Conservation (phyloP, 352 stramenopile genomes). For the Aphanomyces euteiches region DNA sequence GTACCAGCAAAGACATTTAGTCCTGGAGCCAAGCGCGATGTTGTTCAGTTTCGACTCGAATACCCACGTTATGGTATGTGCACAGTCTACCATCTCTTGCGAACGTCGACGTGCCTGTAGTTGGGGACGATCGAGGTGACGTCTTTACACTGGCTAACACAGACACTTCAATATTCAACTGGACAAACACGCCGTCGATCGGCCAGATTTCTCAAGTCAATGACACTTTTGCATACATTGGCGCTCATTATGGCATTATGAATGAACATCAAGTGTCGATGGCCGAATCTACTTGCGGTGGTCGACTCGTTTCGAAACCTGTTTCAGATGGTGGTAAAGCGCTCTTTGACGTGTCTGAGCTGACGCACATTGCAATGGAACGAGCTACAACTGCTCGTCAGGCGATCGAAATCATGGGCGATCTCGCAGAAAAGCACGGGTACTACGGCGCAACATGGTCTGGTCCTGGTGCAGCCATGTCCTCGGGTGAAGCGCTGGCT, state of each 20-base stretch:
- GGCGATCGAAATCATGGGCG: constrained; percentile 89
- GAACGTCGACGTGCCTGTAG: constrained; percentile 33
- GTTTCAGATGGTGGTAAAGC: constrained; percentile 70
- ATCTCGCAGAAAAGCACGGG: constrained; percentile 87
- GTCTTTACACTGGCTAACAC: constrained; percentile 62
- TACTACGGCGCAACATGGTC: constrained; percentile 92
- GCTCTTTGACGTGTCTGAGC: constrained; percentile 83
- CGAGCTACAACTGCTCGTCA: constrained; percentile 72
- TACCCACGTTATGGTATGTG: constrained; percentile 77
- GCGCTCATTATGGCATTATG: constrained; percentile 77
- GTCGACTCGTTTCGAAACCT: constrained; percentile 58
- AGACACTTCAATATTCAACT: constrained; percentile 69
- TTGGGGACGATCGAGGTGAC: constrained; percentile 54
- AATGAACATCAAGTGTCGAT: constrained; percentile 84
- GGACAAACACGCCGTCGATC: constrained; percentile 55
- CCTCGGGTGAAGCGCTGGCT: constrained; percentile 87
- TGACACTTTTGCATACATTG: constrained; percentile 72
- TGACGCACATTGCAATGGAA: constrained; percentile 87
- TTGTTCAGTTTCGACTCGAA: constrained; percentile 55
- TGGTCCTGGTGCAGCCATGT: constrained; percentile 48
- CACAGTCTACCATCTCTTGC: background rate
- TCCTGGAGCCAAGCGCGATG: constrained; percentile 46
- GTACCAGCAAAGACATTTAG: constrained; percentile 57
- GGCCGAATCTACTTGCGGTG: constrained; percentile 76
- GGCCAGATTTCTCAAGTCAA: constrained; percentile 62